A percentile compares a stretch with the other conserved stretches of the same genome.
phyloP scores from a whole-genome alignment of 768 basidiomycete species.

The Mycena galericulata region DNA sequence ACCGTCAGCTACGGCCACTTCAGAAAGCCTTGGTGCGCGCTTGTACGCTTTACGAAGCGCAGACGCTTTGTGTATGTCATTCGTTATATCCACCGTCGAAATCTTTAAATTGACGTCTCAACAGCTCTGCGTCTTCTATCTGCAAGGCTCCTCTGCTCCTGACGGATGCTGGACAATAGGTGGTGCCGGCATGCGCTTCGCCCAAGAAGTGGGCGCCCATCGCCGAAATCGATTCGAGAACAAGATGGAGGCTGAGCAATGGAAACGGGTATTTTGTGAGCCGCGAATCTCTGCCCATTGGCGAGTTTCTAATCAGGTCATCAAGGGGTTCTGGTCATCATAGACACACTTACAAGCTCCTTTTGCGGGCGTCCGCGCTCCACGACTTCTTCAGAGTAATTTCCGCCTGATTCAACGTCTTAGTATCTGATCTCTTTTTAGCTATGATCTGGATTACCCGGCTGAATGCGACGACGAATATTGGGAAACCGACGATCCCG shows the following conservation, averaged over 20 bases:
- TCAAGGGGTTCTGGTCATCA: constrained; percentile 36
- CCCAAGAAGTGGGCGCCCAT: constrained; percentile 72
- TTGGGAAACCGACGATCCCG: constrained; percentile 59
- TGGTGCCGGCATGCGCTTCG: constrained; percentile 66
- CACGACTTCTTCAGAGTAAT: constrained; percentile 69
- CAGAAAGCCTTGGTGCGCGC: constrained; percentile 60
- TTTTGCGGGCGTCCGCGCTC: constrained; percentile 70
- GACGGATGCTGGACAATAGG: constrained; percentile 64
- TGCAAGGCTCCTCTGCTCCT: constrained; percentile 58
- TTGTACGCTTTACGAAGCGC: constrained; percentile 68
- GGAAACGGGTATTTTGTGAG: constrained; percentile 67
- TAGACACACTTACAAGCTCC: constrained; percentile 42
- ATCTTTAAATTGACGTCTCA: background rate
- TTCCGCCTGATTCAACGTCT: constrained; percentile 12
- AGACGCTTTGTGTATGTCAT: constrained; percentile 57
- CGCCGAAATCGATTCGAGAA: constrained; percentile 47
- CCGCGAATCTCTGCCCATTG: background rate
- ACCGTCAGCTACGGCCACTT: constrained; percentile 62
- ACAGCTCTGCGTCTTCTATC: constrained; percentile 55
- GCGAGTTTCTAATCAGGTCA: background rate
- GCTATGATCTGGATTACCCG: constrained; percentile 76
- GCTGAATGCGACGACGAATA: constrained; percentile 68
- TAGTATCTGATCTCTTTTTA: constrained; percentile 38
- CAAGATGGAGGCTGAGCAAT: constrained; percentile 58
- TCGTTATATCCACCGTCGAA: background rate